These are phyloP conservation scores for Pelargonium cotyledonis DNA, from an alignment of 441 rosid species.

Conservation along the genomic window DNA sequence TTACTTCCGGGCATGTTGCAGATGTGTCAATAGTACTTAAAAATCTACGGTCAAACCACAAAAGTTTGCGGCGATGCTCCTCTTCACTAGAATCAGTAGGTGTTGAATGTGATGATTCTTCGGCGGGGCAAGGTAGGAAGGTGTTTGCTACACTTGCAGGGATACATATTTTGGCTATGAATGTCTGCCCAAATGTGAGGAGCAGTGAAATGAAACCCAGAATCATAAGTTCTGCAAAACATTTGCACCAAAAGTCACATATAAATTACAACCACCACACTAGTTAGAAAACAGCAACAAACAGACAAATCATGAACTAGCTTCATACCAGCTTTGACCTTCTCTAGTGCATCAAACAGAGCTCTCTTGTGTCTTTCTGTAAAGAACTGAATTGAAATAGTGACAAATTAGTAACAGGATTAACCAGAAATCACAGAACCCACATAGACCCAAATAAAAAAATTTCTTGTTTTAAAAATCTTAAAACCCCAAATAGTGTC, in stretches of 20 bases:
- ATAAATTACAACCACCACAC: background rate
- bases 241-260: slow-evolving; percentile 2
- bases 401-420: background rate
- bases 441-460: background rate
- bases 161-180: slow-evolving; percentile 56
- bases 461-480: too few relatives aligned
- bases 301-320: background rate
- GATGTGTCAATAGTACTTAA: too few relatives aligned
- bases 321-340: slow-evolving; percentile 73
- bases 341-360: slow-evolving; percentile 78
- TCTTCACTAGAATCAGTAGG: background rate
- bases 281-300: background rate
- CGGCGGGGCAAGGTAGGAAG: too few relatives aligned
- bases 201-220: slow-evolving; percentile 87
- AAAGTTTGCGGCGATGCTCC: background rate
- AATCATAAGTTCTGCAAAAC: slow-evolving; percentile 85
- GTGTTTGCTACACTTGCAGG: too few relatives aligned
- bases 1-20: slow-evolving; percentile 45
- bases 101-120: background rate
- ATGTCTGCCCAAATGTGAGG: slow-evolving; percentile 62
- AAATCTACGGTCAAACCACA: too few relatives aligned
- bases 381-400: slow-evolving; percentile 47
- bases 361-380: slow-evolving; percentile 73
- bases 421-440: background rate
- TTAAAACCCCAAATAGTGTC: too few relatives aligned